Evolutionary conservation across 371 early-diverging fungal genomes (phyloP).

Genomic region (Mucor saturninus): DNA sequence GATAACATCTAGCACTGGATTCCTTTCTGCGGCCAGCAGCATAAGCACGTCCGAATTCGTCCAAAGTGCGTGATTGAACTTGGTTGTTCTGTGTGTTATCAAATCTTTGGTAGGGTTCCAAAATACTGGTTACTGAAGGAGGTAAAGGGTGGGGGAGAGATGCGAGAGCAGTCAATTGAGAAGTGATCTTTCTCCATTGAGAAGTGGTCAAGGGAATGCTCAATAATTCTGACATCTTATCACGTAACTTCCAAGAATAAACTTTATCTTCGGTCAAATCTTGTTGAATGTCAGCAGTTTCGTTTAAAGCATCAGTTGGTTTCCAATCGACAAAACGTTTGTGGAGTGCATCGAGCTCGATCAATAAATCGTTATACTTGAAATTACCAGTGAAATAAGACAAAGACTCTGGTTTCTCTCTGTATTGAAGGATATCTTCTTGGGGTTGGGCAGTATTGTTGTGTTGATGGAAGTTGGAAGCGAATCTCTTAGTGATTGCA

Average conservation of each 20-base stretch:
- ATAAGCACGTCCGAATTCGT: slow-evolving; percentile 80
- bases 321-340: slow-evolving; percentile 49
- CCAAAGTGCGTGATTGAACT: slow-evolving; percentile 56
- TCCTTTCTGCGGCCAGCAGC: slow-evolving; percentile 89
- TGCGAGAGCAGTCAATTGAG: slow-evolving; percentile 57
- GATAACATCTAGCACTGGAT: slow-evolving; percentile 78
- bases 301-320: slow-evolving; percentile 11
- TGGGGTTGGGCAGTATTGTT: background rate
- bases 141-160: slow-evolving; percentile 60
- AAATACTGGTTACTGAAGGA: slow-evolving; percentile 44
- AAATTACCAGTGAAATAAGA: slow-evolving; percentile 93
- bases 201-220: slow-evolving; percentile 65
- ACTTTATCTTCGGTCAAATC: slow-evolving; percentile 19
- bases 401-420: slow-evolving; percentile 69
- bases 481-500: slow-evolving; percentile 5
- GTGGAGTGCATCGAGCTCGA: slow-evolving; percentile 70
- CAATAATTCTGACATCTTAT: slow-evolving; percentile 59
- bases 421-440: slow-evolving; percentile 39
- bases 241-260: slow-evolving; percentile 60
- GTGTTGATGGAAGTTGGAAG: slow-evolving; percentile 13
- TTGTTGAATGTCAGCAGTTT: slow-evolving; percentile 9
- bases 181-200: slow-evolving; percentile 67
- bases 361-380: slow-evolving; percentile 76
- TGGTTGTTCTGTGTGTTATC: slow-evolving; percentile 26
- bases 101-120: slow-evolving; percentile 50